Evolutionary conservation across 2,329 filamentous ascomycete species (phyloP).

Genomic region (Aureobasidium zeae): DNA sequence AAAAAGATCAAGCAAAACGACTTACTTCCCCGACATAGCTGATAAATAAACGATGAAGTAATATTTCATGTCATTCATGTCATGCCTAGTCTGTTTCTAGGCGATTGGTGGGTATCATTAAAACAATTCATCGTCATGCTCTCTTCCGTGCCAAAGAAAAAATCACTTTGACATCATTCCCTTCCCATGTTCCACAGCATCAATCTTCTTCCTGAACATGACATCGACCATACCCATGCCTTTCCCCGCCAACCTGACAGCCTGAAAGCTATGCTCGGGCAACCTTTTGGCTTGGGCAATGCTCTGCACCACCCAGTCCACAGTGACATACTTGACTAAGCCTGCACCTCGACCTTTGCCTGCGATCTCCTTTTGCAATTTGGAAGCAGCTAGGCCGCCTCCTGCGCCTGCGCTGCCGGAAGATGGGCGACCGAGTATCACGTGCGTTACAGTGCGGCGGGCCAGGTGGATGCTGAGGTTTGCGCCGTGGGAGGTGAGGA

Average conservation of each 20-base stretch:
- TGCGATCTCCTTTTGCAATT: slow-evolving; percentile 72
- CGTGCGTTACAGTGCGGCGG: slow-evolving; percentile 70
- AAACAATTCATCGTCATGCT: no score
- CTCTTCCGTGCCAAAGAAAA: no score
- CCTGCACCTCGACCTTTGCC: slow-evolving; percentile 57
- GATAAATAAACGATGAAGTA: no score
- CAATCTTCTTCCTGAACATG: slow-evolving; percentile 37
- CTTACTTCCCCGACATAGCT: no score
- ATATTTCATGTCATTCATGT: no score
- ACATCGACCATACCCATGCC: slow-evolving; percentile 57
- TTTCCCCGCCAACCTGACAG: slow-evolving; percentile 51
- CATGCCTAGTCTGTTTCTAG: no score
- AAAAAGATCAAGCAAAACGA: no score
- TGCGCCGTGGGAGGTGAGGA: slow-evolving; percentile 67
- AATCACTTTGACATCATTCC: no score
- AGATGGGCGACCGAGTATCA: slow-evolving; percentile 59
- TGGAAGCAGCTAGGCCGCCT: slow-evolving; percentile 65
- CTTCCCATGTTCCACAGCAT: slow-evolving; percentile 2
- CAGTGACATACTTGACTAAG: slow-evolving; percentile 67
- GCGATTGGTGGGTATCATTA: no score
- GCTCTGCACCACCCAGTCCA: slow-evolving; percentile 81
- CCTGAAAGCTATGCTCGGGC: slow-evolving; percentile 62
- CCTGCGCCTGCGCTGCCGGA: slow-evolving; percentile 46
- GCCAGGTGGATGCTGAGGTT: slow-evolving; percentile 60
- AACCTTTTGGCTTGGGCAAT: slow-evolving; percentile 65